Evolutionary conservation across 805 yeast species (phyloP).

Genomic region (Cyberlindnera veronae): DNA sequence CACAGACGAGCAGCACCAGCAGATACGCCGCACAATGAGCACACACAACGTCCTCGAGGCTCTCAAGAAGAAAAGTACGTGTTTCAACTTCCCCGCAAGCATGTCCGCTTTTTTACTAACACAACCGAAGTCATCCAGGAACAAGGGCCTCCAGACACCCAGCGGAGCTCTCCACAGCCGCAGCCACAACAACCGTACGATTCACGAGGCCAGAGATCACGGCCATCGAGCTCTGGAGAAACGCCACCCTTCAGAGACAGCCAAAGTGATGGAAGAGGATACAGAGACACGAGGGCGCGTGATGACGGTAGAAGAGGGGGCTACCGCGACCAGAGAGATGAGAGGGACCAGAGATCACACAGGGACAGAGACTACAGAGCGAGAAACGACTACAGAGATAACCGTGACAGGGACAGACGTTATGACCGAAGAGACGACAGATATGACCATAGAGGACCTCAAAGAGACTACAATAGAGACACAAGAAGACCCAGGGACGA

Average conservation of each 20-base stretch:
- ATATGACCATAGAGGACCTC: slow-evolving; percentile 1
- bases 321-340: slow-evolving; percentile 4
- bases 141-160: slow-evolving; percentile 10
- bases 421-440: slow-evolving; percentile 2
- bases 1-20: too few species aligned
- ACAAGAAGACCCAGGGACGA: slow-evolving; percentile 9
- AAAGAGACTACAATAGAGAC: slow-evolving; percentile 1
- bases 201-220: neutral
- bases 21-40: slow-evolving; percentile 15
- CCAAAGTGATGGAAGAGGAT: neutral
- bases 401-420: slow-evolving; percentile 2
- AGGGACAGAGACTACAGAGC: slow-evolving; percentile 8
- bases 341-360: slow-evolving; percentile 8
- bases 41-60: slow-evolving; percentile 24
- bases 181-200: too few species aligned
- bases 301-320: slow-evolving; percentile 1
- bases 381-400: slow-evolving; percentile 1
- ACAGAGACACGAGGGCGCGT: slow-evolving; percentile 4
- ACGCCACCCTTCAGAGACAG: neutral
- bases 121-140: slow-evolving; percentile 15
- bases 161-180: too few species aligned
- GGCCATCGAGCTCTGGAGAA: neutral
- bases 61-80: slow-evolving; percentile 25
- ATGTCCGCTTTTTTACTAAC: slow-evolving; percentile 6
- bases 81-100: neutral